phyloP scores from a whole-genome alignment of 805 yeast species.

The Monosporozyma siamensis region DNA sequence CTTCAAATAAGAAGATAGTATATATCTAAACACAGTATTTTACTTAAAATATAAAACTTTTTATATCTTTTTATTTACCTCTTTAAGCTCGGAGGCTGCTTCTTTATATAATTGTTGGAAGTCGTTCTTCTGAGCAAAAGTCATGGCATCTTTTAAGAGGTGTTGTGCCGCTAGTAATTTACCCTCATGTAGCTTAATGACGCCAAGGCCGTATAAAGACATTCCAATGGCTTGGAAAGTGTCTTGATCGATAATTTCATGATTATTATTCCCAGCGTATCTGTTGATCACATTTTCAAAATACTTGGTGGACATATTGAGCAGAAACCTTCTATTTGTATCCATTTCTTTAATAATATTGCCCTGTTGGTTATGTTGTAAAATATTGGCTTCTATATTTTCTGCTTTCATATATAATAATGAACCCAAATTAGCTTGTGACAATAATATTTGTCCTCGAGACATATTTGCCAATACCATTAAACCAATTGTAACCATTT shows the following conservation, averaged over 20 bases:
- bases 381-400: conserved; percentile 38
- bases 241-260: conserved; percentile 27
- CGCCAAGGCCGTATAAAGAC: conserved; percentile 76
- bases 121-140: conserved; percentile 54
- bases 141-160: conserved; percentile 52
- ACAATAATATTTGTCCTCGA: conserved; percentile 47
- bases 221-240: conserved; percentile 58
- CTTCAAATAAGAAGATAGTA: no score
- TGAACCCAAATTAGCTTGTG: conserved; percentile 60
- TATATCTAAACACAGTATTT: no score
- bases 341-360: background rate
- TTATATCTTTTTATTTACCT: no score
- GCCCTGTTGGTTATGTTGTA: background rate
- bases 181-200: conserved; percentile 50
- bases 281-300: conserved; percentile 37
- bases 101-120: conserved; percentile 48
- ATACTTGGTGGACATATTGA: conserved; percentile 31
- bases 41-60: no score
- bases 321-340: conserved; percentile 15
- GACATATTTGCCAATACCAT: conserved; percentile 57
- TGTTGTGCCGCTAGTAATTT: conserved; percentile 45
- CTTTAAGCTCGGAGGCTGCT: conserved; percentile 50
- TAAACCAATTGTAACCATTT: conserved; percentile 50
- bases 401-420: conserved; percentile 55
- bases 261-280: conserved; percentile 1